A percentile compares a stretch with the other conserved stretches of the same genome.
Conservation (phyloP, 2,329 filamentous ascomycete genomes). For the Colletotrichum falcatum region DNA sequence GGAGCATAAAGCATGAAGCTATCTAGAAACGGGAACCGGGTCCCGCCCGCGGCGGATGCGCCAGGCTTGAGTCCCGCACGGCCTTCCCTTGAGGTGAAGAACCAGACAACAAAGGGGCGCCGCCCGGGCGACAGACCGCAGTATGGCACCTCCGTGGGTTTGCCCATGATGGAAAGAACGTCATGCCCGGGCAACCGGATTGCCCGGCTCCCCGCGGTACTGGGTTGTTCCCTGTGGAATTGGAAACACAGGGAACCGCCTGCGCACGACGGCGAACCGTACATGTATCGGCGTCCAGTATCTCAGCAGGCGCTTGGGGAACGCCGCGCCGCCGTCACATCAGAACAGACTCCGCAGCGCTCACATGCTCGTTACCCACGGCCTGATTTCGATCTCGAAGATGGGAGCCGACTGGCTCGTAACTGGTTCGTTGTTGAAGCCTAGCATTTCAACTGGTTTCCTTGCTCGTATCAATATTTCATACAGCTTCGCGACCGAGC, state of each 20-base stretch:
- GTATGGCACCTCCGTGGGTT: constrained; percentile 28
- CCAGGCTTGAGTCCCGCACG: constrained; percentile 21
- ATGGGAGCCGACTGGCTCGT: not conserved
- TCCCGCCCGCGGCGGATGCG: not conserved
- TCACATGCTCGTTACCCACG: not conserved
- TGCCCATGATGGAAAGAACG: constrained; percentile 15
- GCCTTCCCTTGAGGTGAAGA: constrained; percentile 8
- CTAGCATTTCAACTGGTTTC: not conserved
- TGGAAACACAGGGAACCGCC: not conserved
- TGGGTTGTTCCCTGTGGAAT: constrained; percentile 18
- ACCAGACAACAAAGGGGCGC: constrained; percentile 1
- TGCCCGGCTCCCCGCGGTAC: constrained; percentile 9
- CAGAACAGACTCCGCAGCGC: not conserved
- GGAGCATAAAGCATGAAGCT: constrained; percentile 12
- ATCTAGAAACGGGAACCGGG: not conserved
- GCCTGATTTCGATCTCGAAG: not conserved
- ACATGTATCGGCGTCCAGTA: not conserved
- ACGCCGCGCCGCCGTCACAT: not conserved
- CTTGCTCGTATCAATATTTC: constrained; percentile 6
- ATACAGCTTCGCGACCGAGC: constrained; percentile 7
- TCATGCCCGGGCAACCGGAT: constrained; percentile 29
- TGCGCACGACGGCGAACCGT: constrained; percentile 8
- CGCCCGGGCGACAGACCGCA: constrained; percentile 24
- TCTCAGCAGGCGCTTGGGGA: not conserved
- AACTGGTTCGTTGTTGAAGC: not conserved